A percentile compares a stretch with the other conserved stretches of the same genome.
Evolutionary conservation across 2,329 filamentous ascomycete species (phyloP).

Genomic region (Ceratocystis cubensis): DNA sequence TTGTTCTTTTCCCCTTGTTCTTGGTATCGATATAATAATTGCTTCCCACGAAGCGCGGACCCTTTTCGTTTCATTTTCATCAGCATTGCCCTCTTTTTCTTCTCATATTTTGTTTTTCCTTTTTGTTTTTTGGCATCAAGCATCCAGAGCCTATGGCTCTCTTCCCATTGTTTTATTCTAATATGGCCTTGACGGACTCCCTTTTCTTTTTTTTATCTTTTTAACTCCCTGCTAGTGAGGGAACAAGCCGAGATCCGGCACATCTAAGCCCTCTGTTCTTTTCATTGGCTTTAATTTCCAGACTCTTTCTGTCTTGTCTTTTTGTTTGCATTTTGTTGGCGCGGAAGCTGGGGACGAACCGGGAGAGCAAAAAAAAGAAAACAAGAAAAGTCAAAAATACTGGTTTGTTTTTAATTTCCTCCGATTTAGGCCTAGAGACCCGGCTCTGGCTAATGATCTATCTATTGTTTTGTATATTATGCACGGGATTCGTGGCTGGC

Average conservation of each 20-base stretch:
- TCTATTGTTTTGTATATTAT: not conserved
- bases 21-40: slow-evolving; percentile 1
- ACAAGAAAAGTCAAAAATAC: not conserved
- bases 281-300: not conserved
- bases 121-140: not conserved
- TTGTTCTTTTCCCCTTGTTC: not conserved
- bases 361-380: not conserved
- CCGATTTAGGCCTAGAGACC: too few relatives aligned
- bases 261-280: not conserved
- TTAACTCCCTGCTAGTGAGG: not conserved
- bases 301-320: not conserved
- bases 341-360: not conserved
- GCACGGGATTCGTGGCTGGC: not conserved
- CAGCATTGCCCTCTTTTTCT: not conserved
- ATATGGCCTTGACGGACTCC: not conserved
- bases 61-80: not conserved
- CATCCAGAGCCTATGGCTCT: not conserved
- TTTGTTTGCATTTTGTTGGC: not conserved
- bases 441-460: too few relatives aligned
- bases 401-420: not conserved
- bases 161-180: not conserved
- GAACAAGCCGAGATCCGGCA: not conserved
- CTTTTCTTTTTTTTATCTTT: slow-evolving; percentile 2
- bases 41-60: not conserved
- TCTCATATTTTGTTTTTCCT: not conserved